Base-by-base conservation (phyloP, 164 flowering plant genomes). In the Magnolia sinica region DNA sequence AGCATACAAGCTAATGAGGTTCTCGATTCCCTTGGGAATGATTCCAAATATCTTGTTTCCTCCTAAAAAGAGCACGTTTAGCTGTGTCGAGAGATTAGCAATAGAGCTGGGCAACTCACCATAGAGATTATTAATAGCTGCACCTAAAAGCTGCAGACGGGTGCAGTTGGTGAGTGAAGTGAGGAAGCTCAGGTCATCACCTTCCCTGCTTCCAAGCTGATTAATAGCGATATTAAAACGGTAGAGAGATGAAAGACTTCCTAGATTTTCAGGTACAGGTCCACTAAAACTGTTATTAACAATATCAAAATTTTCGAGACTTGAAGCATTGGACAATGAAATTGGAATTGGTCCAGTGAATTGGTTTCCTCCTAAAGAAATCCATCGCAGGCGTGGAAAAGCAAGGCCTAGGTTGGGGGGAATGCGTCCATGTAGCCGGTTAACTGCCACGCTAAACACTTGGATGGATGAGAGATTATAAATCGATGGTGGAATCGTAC, bases 41-140 rank as follows among this genome's bases (percentile, higher is more conserved):
- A 23, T 71, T 71, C 73, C 73, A 49, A 2, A 49, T 49, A 71
- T 13, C 7, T 18, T 50, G 7, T 24, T 55, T 8, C 18, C 11
- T 19, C 50, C 52, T 18, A 37, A 1, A 1, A 3, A 18, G 7
- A 59, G 23, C 14, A 8, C 10, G 14, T 13, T 16, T 24, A 74
- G 69, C 7, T 63, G 49, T 16, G 50, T 74, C 4, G 76, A 74
- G 22, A 74, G 18, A 31, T 63, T 63, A 6, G 50, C 76, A 1
- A 74, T 63, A 11, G 76, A 74, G 7, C 13, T 63, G 13, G 76
- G 76, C 16, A 74, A 45, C 9, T 27, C 19, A 6, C 76, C 76
- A 6, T 5, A 6, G 4, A 74, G 10, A 13, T 23, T 18, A 16
- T 45, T 16, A 6, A 5, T 13, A 24, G 18, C 51, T 9, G 8